Conservation (phyloP, 2,329 filamentous ascomycete species). For the Pseudogymnoascus sp. region DNA sequence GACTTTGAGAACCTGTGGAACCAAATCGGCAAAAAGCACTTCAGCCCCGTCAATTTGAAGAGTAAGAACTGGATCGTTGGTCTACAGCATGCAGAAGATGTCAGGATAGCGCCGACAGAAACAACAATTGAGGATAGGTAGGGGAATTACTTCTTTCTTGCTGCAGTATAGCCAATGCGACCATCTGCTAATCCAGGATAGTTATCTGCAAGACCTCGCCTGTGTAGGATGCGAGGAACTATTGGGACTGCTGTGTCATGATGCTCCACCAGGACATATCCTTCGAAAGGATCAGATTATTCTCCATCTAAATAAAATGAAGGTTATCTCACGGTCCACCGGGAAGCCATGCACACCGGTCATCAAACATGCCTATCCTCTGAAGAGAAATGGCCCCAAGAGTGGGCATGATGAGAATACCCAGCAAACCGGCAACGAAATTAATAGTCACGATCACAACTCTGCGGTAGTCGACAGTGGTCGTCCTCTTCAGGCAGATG, state of each 20-base stretch:
- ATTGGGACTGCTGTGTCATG: slow-evolving; percentile 25
- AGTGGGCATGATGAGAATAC: neutral
- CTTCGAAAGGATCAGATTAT: slow-evolving; percentile 24
- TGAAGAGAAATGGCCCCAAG: slow-evolving; percentile 1
- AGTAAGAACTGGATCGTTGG: slow-evolving; percentile 14
- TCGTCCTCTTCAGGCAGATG: neutral
- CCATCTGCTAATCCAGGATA: slow-evolving; percentile 12
- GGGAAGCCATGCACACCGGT: slow-evolving; percentile 15
- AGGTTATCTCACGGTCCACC: slow-evolving; percentile 19
- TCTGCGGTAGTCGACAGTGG: neutral
- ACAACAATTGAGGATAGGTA: slow-evolving; percentile 24
- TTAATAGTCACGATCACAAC: neutral
- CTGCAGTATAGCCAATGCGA: neutral
- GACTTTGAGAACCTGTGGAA: slow-evolving; percentile 26
- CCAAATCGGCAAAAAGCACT: slow-evolving; percentile 26
- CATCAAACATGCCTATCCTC: neutral
- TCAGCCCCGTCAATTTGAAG: slow-evolving; percentile 21
- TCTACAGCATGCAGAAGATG: slow-evolving; percentile 19
- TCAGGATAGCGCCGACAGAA: slow-evolving; percentile 18
- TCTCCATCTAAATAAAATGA: slow-evolving; percentile 21
- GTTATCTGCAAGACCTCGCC: slow-evolving; percentile 24
- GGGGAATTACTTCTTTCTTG: neutral
- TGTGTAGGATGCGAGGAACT: slow-evolving; percentile 22
- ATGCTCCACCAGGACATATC: slow-evolving; percentile 24
- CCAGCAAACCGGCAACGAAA: neutral